Evolutionary conservation across 305 asterid genomes (phyloP), one percentile per base, ranked within the genome.

Genomic region (Fraxinus xanthoxyloides): DNA sequence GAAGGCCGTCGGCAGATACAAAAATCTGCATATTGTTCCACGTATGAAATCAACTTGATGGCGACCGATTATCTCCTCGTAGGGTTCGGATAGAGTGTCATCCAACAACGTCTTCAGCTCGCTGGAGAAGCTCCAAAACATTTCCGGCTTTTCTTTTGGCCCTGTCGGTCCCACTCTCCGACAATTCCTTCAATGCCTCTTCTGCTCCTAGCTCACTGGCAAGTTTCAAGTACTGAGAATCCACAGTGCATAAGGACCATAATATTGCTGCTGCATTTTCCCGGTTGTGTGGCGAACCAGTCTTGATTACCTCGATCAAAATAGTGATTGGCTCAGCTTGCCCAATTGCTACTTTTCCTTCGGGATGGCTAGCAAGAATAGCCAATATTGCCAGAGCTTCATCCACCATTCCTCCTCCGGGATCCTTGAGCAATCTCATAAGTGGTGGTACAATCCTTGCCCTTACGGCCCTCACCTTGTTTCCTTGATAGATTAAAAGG

Each of bases 401-500:
- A n/a, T 94, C 99, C 83, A 92, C 87, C 99, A 96, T 96, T 75
- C 99, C 99, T 1, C 97, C 92, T 12, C 95, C 97, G 0, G 93
- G 95, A 82, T 95, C 98, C 89, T 90, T 94, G 23, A 94, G 89
- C 87, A 95, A 78, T 7, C 88, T 84, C 86, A 94, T 86, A 8
- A 95, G 89, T 1, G 97, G 98, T 2, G 93, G 93, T 19, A 95
- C 98, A 3, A 95, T 94, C 46, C 97, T 97, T 0, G 98, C 95
- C 67, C 98, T 82, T 4, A 95, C 95, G 0, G 99, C 98, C 75
- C 97, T 89, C 81, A 93, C 98, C 81, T 94, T 95, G 84, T 95
- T 94, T 17, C 97, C 99, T 83, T 92, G 97, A 85, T 94, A 95
- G 72, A 92, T 93, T 0, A 97, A 93, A 10, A 95, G 97, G 86